Conservation (phyloP, 495 filamentous ascomycete species). For the Penicillium crystallinum region DNA sequence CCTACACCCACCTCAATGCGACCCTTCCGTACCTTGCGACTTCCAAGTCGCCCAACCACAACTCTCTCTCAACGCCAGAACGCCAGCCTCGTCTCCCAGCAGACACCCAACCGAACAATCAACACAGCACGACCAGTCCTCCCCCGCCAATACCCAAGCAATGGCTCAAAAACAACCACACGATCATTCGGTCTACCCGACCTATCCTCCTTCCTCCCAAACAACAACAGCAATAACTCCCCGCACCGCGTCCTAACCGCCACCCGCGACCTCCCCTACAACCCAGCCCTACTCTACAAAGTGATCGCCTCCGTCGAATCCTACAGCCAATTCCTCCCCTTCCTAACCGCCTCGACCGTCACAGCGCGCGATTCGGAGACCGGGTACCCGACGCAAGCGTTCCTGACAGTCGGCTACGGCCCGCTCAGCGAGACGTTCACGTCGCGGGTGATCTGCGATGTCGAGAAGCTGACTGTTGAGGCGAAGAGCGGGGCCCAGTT, state of each 20-base stretch:
- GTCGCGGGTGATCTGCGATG: slow-evolving; percentile 68
- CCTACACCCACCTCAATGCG: slow-evolving; percentile 12
- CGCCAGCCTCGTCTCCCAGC: neutral
- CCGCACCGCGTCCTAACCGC: slow-evolving; percentile 56
- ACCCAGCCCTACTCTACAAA: slow-evolving; percentile 61
- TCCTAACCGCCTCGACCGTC: slow-evolving; percentile 67
- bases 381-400: slow-evolving; percentile 65
- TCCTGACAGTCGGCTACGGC: slow-evolving; percentile 80
- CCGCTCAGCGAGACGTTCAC: slow-evolving; percentile 76
- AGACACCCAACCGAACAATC: slow-evolving; percentile 8
- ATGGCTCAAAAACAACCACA: slow-evolving; percentile 5
- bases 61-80: neutral
- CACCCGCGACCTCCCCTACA: slow-evolving; percentile 74
- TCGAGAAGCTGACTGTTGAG: slow-evolving; percentile 56
- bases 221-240: slow-evolving; percentile 22
- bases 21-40: slow-evolving; percentile 9
- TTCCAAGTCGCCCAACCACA: slow-evolving; percentile 9
- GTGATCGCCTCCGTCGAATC: slow-evolving; percentile 78
- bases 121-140: slow-evolving; percentile 8
- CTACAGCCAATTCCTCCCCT: slow-evolving; percentile 81
- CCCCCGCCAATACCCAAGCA: slow-evolving; percentile 1
- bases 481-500: slow-evolving; percentile 63
- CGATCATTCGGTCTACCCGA: slow-evolving; percentile 27
- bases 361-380: slow-evolving; percentile 53
- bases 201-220: slow-evolving; percentile 34